Evolutionary conservation across 768 basidiomycete genomes (phyloP).

Genomic region (Bullera alba): DNA sequence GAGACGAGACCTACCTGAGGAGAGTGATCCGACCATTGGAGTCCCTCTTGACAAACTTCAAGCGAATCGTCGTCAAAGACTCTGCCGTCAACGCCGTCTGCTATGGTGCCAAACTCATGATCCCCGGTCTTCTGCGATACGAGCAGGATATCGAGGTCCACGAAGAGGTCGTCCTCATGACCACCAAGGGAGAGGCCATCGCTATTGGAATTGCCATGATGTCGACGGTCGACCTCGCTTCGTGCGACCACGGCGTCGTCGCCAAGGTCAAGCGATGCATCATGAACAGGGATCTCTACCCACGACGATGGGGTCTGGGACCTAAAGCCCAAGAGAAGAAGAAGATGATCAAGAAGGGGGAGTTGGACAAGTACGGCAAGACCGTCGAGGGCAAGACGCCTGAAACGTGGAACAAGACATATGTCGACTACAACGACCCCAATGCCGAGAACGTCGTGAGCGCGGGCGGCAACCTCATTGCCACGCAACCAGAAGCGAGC

Average conservation of each 20-base stretch:
- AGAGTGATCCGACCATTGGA: conserved; percentile 91
- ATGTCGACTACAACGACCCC: conserved; percentile 83
- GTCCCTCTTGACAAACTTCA: conserved; percentile 88
- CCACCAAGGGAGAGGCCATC: conserved; percentile 96
- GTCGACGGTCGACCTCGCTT: conserved; percentile 96
- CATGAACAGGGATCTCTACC: conserved; percentile 97
- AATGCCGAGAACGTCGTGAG: conserved; percentile 34
- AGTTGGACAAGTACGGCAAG: conserved; percentile 90
- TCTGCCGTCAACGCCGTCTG: conserved; percentile 98
- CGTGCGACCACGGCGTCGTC: conserved; percentile 96
- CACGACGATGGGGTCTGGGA: conserved; percentile 96
- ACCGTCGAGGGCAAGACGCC: conserved; percentile 82
- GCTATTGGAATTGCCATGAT: conserved; percentile 93
- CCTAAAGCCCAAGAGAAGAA: conserved; percentile 96
- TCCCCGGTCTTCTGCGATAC: conserved; percentile 93
- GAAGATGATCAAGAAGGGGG: conserved; percentile 96
- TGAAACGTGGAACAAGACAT: conserved; percentile 80
- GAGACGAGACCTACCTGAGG: conserved; percentile 94
- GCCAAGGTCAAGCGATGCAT: conserved; percentile 99
- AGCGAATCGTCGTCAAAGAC: conserved; percentile 98
- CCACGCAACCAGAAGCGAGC: conserved; percentile 12
- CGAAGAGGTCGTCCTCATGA: conserved; percentile 97
- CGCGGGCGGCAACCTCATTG: conserved; percentile 5
- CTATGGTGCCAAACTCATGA: conserved; percentile 99
- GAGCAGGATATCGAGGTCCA: conserved; percentile 84